A percentile compares a stretch with the other conserved stretches of the same genome.
Conservation (phyloP, 2,329 filamentous ascomycete genomes). For the Amauroascus niger region DNA sequence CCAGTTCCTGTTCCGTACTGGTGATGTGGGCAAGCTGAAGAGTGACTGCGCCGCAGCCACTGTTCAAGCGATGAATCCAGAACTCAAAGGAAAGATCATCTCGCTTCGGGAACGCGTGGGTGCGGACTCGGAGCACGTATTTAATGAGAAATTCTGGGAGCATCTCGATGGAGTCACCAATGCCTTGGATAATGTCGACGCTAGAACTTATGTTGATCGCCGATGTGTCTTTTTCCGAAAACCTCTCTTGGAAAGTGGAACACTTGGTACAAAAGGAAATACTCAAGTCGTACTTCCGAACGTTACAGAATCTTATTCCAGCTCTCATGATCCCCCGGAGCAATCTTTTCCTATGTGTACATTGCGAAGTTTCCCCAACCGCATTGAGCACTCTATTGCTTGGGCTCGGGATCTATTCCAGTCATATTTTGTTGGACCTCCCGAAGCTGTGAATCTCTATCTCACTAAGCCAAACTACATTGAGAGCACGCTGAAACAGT, state of each 20-base stretch:
- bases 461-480: conserved; percentile 86
- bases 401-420: conserved; percentile 97
- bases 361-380: conserved; percentile 91
- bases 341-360: conserved; percentile 99
- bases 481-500: conserved; percentile 76
- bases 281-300: conserved; percentile 88
- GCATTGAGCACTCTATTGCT: conserved; percentile 96
- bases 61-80: conserved; percentile 93
- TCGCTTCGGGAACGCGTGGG: conserved; percentile 84
- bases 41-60: conserved; percentile 84
- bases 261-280: conserved; percentile 93
- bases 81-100: conserved; percentile 74
- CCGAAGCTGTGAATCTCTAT: conserved; percentile 90
- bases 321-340: conserved; percentile 93
- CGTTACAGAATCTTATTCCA: conserved; percentile 93
- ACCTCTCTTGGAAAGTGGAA: conserved; percentile 89
- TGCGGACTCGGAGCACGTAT: conserved; percentile 82
- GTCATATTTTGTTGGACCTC: conserved; percentile 82
- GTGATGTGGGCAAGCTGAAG: conserved; percentile 93
- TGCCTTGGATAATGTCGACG: conserved; percentile 93
- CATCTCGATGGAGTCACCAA: conserved; percentile 86
- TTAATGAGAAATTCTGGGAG: conserved; percentile 89
- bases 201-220: conserved; percentile 89
- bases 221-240: conserved; percentile 98
- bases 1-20: conserved; percentile 88